Evolutionary conservation across 2,329 filamentous ascomycete species (phyloP).

Genomic region (Penicillium sp.): DNA sequence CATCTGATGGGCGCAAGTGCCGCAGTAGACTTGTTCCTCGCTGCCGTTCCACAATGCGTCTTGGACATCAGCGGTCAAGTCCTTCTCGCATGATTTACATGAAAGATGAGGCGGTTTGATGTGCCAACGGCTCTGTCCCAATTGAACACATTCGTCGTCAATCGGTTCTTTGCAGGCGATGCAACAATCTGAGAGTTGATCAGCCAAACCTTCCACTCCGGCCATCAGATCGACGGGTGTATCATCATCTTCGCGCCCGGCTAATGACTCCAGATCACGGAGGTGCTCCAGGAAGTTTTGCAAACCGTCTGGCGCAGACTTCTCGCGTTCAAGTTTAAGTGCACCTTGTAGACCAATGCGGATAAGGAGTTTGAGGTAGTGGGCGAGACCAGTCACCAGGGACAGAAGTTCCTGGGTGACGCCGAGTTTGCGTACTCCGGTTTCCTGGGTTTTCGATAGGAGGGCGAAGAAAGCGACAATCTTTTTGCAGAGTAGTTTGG

Average conservation of each 20-base stretch:
- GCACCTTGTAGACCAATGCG: conserved; percentile 94
- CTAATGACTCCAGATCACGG: conserved; percentile 73
- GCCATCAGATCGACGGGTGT: conserved; percentile 62
- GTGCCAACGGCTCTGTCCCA: conserved; percentile 78
- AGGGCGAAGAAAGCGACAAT: conserved; percentile 97
- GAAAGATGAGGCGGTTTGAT: conserved; percentile 65
- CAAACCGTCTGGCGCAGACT: conserved; percentile 68
- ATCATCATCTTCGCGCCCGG: conserved; percentile 62
- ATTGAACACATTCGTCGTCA: conserved; percentile 85
- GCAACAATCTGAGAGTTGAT: conserved; percentile 82
- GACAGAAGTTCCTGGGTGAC: conserved; percentile 98
- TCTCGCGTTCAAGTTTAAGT: conserved; percentile 84
- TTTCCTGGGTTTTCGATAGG: conserved; percentile 90
- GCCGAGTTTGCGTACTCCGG: conserved; percentile 81
- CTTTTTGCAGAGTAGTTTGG: conserved; percentile 99
- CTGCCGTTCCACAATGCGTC: conserved; percentile 69
- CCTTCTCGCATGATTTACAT: conserved; percentile 68
- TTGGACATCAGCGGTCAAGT: conserved; percentile 66
- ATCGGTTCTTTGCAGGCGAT: conserved; percentile 78
- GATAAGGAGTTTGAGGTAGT: conserved; percentile 96
- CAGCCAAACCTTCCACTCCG: conserved; percentile 65
- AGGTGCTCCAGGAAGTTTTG: conserved; percentile 82
- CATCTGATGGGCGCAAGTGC: conserved; percentile 55
- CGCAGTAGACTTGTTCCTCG: conserved; percentile 70
- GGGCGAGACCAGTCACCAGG: conserved; percentile 89